Evolutionary conservation across 2,329 filamentous ascomycete genomes (phyloP).

Genomic region (Fonsecaea multimorphosa): DNA sequence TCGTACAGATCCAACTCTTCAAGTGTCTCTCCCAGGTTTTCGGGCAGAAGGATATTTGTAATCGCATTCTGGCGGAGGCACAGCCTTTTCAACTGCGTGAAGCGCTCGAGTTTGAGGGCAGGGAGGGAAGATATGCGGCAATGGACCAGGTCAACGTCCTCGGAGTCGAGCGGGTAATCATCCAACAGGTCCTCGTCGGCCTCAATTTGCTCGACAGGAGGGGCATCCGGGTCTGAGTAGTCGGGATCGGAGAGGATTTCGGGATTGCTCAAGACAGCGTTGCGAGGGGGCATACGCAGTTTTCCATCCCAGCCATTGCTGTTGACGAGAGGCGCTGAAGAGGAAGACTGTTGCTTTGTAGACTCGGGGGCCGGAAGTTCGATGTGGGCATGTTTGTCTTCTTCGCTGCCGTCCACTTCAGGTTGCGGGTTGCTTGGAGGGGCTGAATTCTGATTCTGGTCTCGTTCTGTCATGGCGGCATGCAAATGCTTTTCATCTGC

Average conservation of each 20-base stretch:
- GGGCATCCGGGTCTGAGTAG: slow-evolving; percentile 73
- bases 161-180: slow-evolving; percentile 50
- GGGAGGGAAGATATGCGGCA: slow-evolving; percentile 79
- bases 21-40: slow-evolving; percentile 68
- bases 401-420: slow-evolving; percentile 9
- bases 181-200: slow-evolving; percentile 77
- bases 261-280: slow-evolving; percentile 74
- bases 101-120: slow-evolving; percentile 80
- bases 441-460: slow-evolving; percentile 16
- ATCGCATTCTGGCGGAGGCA: slow-evolving; percentile 95
- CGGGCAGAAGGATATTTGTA: slow-evolving; percentile 76
- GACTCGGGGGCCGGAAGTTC: slow-evolving; percentile 22
- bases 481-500: not conserved
- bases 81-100: slow-evolving; percentile 74
- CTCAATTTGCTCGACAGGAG: slow-evolving; percentile 74
- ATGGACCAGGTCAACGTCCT: slow-evolving; percentile 91
- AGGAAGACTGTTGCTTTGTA: slow-evolving; percentile 1
- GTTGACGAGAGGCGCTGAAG: slow-evolving; percentile 39
- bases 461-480: slow-evolving; percentile 23
- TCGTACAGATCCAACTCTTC: slow-evolving; percentile 94
- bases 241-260: slow-evolving; percentile 85
- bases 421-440: slow-evolving; percentile 11
- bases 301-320: slow-evolving; percentile 56
- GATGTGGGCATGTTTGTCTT: slow-evolving; percentile 29
- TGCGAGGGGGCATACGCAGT: slow-evolving; percentile 58